Evolutionary conservation across 75 land plant genomes (phyloP).

Genomic region (Isoetes taiwanensis): DNA sequence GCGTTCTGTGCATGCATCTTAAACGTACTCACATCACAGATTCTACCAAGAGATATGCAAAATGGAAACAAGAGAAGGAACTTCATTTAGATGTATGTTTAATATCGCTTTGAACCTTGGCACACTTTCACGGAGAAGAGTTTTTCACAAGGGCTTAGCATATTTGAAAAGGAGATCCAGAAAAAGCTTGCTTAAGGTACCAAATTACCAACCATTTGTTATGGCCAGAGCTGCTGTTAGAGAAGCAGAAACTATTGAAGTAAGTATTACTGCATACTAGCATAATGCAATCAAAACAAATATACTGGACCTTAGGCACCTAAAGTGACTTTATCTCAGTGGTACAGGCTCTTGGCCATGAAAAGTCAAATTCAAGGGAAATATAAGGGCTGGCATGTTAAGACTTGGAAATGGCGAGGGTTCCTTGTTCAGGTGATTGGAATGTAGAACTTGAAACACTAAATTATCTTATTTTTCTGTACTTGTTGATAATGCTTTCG

Average conservation of each 20-base stretch:
- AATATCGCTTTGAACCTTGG: constrained; percentile 58
- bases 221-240: constrained; percentile 57
- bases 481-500: background rate
- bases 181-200: constrained; percentile 56
- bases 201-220: too few species aligned
- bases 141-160: constrained; percentile 58
- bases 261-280: constrained; percentile 10
- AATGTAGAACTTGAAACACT: background rate
- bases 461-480: background rate
- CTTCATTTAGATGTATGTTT: constrained; percentile 61
- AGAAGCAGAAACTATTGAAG: constrained; percentile 61
- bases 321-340: constrained; percentile 28
- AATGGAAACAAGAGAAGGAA: constrained; percentile 51
- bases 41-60: constrained; percentile 41
- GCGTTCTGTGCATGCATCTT: background rate
- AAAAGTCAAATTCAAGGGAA: constrained; percentile 28
- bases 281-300: background rate
- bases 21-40: constrained; percentile 24
- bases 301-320: background rate
- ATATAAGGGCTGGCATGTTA: constrained; percentile 18
- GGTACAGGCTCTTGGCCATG: constrained; percentile 54
- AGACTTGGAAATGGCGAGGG: constrained; percentile 76
- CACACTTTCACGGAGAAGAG: constrained; percentile 66
- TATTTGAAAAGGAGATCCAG: constrained; percentile 71
- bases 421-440: constrained; percentile 50